Conservation (phyloP, 495 filamentous ascomycete species). For the Penicillium steckii region DNA sequence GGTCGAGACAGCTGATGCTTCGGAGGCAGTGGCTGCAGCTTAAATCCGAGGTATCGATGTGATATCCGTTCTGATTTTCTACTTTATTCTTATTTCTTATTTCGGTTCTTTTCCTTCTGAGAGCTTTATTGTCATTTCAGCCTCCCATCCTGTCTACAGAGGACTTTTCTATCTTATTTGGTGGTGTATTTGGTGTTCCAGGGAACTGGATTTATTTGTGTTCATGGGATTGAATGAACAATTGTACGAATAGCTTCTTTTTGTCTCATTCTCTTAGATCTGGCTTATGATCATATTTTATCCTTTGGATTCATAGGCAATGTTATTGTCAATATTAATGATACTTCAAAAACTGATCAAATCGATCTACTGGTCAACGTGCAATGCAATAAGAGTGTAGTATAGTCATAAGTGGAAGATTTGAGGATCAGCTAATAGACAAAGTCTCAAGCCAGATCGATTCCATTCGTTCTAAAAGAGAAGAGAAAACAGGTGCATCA, state of each 20-base stretch:
- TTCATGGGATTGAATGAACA: conserved; percentile 5
- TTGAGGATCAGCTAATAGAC: not conserved
- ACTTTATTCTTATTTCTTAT: not conserved
- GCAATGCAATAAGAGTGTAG: too few species aligned
- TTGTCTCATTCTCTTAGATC: not conserved
- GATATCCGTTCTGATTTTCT: too few species aligned
- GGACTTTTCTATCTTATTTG: not conserved
- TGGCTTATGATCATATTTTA: not conserved
- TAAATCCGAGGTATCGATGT: too few species aligned
- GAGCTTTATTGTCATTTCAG: too few species aligned
- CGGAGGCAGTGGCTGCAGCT: conserved; percentile 9
- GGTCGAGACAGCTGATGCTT: conserved; percentile 7
- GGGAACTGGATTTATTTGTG: conserved; percentile 1
- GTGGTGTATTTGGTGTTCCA: conserved; percentile 14
- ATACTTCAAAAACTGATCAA: not conserved
- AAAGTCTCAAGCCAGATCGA: conserved; percentile 7
- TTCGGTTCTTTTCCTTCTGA: not conserved
- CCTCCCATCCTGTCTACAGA: not conserved
- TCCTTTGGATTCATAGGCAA: not conserved
- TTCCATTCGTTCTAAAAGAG: conserved; percentile 18
- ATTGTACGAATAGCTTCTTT: conserved; percentile 25
- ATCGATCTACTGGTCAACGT: not conserved
- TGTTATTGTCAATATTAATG: conserved; percentile 16
- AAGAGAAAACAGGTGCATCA: conserved; percentile 2
- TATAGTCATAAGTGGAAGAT: not conserved